Percentiles rank a stretch among this genome's conserved stretches.
These are phyloP conservation scores for Aureobasidium sp. DNA, from an alignment of 2,329 filamentous ascomycete species.

Conservation along the genomic window DNA sequence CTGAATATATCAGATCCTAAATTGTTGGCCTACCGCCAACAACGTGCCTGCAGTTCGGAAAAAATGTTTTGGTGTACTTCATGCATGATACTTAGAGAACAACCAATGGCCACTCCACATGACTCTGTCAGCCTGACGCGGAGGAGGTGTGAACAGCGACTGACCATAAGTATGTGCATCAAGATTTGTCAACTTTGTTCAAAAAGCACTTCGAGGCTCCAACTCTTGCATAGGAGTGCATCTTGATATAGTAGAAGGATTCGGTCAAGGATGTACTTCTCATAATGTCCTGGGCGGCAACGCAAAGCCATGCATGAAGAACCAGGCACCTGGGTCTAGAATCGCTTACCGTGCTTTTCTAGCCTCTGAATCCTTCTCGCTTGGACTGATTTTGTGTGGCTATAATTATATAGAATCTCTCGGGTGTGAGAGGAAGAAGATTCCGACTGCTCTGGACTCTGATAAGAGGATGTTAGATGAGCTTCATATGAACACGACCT, in stretches of 20 bases:
- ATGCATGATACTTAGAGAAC: not conserved
- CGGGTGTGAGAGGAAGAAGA: not conserved
- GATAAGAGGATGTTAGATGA: not conserved
- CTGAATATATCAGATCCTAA: not conserved
- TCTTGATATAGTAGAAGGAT: not conserved
- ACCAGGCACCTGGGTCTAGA: not conserved
- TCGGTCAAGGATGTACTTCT: not conserved
- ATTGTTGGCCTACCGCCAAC: not conserved
- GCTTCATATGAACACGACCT: not conserved
- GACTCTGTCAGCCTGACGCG: not conserved
- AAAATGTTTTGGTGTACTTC: not conserved
- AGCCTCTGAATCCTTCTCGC: not conserved
- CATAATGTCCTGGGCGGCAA: not conserved
- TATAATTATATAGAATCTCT: too few species aligned
- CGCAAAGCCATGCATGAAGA: not conserved
- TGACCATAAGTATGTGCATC: not conserved
- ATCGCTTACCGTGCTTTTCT: not conserved
- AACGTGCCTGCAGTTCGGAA: not conserved
- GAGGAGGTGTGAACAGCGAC: not conserved
- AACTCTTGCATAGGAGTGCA: not conserved
- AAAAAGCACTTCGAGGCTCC: not conserved
- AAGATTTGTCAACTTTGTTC: not conserved
- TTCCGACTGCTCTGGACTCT: not conserved
- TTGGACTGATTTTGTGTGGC: not conserved
- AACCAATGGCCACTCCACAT: not conserved